These are phyloP conservation scores for Talaromyces sp. DNA, from an alignment of 2,329 filamentous ascomycete genomes.

Conservation along the genomic window DNA sequence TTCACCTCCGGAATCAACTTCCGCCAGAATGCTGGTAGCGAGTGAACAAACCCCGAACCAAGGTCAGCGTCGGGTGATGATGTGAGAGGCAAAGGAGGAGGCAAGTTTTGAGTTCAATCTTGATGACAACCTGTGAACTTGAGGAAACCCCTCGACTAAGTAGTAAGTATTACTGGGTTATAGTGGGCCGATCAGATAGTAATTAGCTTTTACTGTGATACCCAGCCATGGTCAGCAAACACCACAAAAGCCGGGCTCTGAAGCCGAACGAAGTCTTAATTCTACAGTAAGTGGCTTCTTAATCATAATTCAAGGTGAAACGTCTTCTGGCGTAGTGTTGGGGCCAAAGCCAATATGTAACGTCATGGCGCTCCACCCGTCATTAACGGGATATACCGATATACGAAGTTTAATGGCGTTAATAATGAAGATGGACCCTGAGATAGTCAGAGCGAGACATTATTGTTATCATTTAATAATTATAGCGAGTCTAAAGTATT, in stretches of 20 bases:
- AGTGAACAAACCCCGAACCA: background rate
- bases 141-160: background rate
- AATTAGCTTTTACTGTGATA: background rate
- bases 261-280: background rate
- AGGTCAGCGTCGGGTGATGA: background rate
- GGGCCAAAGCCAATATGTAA: background rate
- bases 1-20: background rate
- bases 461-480: background rate
- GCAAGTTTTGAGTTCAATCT: background rate
- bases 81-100: background rate
- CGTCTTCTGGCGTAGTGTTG: background rate
- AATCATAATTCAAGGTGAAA: background rate
- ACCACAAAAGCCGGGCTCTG: background rate
- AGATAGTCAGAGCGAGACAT: background rate
- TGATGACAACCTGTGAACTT: background rate
- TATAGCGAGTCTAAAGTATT: background rate
- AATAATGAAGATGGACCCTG: background rate
- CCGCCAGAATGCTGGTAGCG: background rate
- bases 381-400: background rate
- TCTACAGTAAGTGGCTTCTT: background rate
- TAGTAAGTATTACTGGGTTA: background rate
- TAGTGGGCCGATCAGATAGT: background rate
- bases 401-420: background rate
- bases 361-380: background rate
- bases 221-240: background rate